Conservation (phyloP, 768 basidiomycete species). For the Tephrocybe sp. region DNA sequence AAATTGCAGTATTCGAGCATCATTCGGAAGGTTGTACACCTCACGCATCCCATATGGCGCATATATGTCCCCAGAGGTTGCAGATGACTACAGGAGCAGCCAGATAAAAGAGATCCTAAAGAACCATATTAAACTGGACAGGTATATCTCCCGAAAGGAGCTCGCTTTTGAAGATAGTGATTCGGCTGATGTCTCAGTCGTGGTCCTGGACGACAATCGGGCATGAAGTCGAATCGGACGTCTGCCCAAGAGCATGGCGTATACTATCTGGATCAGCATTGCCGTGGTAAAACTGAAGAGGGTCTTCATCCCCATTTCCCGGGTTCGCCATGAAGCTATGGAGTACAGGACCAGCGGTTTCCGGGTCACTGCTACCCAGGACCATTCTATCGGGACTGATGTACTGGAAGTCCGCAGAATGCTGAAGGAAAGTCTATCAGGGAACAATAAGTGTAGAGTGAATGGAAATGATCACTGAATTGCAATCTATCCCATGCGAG, state of each 20-base stretch:
- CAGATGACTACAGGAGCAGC: constrained; percentile 2
- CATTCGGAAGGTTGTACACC: constrained; percentile 1
- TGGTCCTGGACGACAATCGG: constrained; percentile 25
- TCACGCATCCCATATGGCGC: constrained; percentile 4
- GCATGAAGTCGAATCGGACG: too few relatives aligned
- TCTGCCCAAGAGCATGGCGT: background rate
- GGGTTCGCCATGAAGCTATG: background rate
- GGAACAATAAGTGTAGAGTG: background rate
- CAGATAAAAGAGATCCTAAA: too few relatives aligned
- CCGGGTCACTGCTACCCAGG: background rate
- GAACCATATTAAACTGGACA: too few relatives aligned
- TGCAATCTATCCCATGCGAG: background rate
- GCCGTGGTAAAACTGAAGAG: background rate
- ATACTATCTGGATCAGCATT: constrained; percentile 8
- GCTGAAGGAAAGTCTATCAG: background rate
- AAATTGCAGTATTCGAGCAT: constrained; percentile 5
- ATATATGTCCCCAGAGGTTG: constrained; percentile 3
- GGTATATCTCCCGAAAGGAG: constrained; percentile 4
- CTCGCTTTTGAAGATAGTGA: constrained; percentile 1
- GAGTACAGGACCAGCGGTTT: background rate
- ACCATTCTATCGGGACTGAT: background rate
- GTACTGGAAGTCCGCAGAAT: background rate
- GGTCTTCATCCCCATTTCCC: background rate
- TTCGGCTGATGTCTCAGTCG: background rate
- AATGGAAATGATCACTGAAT: background rate